Evolutionary conservation across 148 eudicot species (phyloP).

Genomic region (Rhododendron griersonianum): DNA sequence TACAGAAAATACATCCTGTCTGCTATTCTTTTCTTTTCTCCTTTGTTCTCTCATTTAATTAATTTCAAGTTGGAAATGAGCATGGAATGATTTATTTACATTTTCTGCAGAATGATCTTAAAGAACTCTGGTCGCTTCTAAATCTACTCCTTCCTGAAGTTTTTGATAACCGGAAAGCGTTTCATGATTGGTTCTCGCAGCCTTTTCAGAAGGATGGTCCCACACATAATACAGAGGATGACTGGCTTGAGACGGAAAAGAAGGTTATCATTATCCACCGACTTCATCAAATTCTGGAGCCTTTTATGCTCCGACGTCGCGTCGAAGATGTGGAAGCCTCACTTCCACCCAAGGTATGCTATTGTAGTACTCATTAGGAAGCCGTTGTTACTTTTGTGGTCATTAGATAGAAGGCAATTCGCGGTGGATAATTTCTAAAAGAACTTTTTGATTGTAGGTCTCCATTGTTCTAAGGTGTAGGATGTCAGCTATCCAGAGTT

Average conservation of each 20-base stretch:
- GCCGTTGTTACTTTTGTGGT: conserved; percentile 15
- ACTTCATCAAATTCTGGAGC: conserved; percentile 95
- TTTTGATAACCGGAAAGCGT: conserved; percentile 92
- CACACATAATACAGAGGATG: conserved; percentile 77
- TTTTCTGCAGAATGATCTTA: conserved; percentile 77
- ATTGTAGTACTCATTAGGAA: conserved; percentile 22
- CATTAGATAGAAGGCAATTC: neutral
- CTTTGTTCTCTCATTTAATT: neutral
- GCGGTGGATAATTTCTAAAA: conserved; percentile 24
- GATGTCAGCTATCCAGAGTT: conserved; percentile 90
- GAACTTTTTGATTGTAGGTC: conserved; percentile 44
- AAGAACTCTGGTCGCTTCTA: conserved; percentile 95
- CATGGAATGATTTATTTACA: neutral
- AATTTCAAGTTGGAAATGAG: neutral
- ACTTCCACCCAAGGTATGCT: conserved; percentile 89
- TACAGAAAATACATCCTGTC: neutral
- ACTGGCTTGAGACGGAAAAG: conserved; percentile 98
- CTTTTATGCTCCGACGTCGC: conserved; percentile 97
- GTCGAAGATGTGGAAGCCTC: conserved; percentile 98
- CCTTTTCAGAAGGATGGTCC: conserved; percentile 87
- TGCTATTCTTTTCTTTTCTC: neutral
- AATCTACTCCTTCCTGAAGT: conserved; percentile 98
- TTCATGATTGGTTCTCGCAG: conserved; percentile 97
- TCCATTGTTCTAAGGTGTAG: conserved; percentile 82
- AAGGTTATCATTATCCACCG: conserved; percentile 95